Base-by-base conservation (phyloP, 768 basidiomycete genomes). In the Porpolomopsis calyptriformis region DNA sequence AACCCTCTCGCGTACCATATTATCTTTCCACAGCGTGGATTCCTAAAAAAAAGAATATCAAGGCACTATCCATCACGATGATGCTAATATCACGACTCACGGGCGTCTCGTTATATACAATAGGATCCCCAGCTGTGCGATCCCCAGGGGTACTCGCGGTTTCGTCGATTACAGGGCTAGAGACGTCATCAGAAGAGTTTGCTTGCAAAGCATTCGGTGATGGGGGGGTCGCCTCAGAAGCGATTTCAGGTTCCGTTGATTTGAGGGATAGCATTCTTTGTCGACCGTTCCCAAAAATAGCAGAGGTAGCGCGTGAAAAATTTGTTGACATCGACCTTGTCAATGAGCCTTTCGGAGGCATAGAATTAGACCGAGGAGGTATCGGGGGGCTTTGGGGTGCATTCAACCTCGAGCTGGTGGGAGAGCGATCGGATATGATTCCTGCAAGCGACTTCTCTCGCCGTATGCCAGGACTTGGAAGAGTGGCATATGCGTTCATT, bases 1-100 rank as follows among this genome's bases (percentile, higher is more conserved):
- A 22, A 98, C 79, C 16, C 96, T 76, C 63, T 98, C 94, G 27
- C 94, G 78, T 45, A 98, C 87, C 81, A 98, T 96, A 29, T 71
- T 67, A 42, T 73, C 73, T 48, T 60, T 61, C 67, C 70, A 72
- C 11, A 53, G 52, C 16, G 50, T 50, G 24, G 56, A 51, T 49
- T 67, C 62, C 70, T 74, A 50, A 24, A 19, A 24, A 27, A 44
- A 10, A 4, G 42, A 24, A n/a, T 48, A 12, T 43, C 10, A 20
- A 31, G 7, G 46, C 26, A 41, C 51, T 36, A 47, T 22, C 3
- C 4, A 23, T 3, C 5, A 20, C 6, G 14, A 14, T 26, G 19
- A 43, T 26, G 16, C 38, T n/a, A 10, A 40, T 37, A 38, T 4
- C 12, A 25, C 44, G 14, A 11, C 68, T 46, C 52, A 81, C 80